Evolutionary conservation across 208 protist species (phyloP), one percentile per base, ranked within the genome.

Genomic region (Acanthamoeba culbertsoni): DNA sequence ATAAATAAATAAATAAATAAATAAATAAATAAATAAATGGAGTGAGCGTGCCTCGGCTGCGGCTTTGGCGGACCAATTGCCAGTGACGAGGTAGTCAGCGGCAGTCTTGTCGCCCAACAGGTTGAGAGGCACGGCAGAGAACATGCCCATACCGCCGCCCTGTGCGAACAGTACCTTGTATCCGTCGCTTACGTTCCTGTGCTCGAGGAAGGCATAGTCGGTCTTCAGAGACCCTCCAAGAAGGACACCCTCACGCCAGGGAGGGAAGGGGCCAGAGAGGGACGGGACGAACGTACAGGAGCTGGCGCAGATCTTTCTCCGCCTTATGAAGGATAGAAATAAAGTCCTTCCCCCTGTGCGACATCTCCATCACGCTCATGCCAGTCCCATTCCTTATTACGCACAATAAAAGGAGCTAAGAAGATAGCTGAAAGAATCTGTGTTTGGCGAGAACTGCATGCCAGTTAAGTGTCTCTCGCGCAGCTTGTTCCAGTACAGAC

Each of bases 41-140:
- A n/a, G n/a, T n/a, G n/a, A n/a, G n/a, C n/a, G 71, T 82, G 93
- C 95, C 86, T 98, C 97, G 26, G 59, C 48, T 40, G 53, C 77
- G 3, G 97, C 97, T 71, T 96, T 96, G 51, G 95, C 94, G n/a
- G 97, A 98, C 97, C 97, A 98, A 23, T 40, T 63, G 51, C 97
- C 97, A 42, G 97, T 98, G 42, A 97, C 93, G 26, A 98, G 82
- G 86, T 97, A 98, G 79, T 97, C 96, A 7, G 94, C 95, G 1
- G 35, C 89, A 45, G 75, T 92, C 4, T 94, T 84, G 7, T 95
- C 42, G 10, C 95, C 93, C 5, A 98, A 55, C 5, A 98, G 86
- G 68, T 98, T 98, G 33, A 98, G 51, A 33, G 97, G 97, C 73
- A 98, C 94, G 26, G 93, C 59, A 42, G 96, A 79, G 86, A 98